Conservation (phyloP, 192 early-diverging fungal genomes). For the Podochytrium sp. region DNA sequence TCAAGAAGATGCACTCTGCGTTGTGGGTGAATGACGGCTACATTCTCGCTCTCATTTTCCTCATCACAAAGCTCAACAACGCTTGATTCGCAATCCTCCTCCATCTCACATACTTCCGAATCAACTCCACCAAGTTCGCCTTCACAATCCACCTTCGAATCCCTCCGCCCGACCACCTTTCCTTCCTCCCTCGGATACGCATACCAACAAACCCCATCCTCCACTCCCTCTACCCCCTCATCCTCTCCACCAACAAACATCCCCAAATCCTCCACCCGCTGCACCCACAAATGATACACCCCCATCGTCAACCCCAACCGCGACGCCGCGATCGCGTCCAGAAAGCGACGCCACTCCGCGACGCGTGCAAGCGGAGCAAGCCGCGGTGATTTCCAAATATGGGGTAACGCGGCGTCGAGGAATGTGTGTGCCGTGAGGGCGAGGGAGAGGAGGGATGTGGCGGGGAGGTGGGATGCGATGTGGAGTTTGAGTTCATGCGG, state of each 20-base stretch:
- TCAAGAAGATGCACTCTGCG: too few relatives aligned
- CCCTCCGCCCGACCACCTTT: too few relatives aligned
- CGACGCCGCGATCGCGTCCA: conserved; percentile 26
- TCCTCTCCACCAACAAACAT: conserved; percentile 39
- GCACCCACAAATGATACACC: conserved; percentile 17
- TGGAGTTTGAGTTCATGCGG: conserved; percentile 14
- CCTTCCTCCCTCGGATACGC: neutral
- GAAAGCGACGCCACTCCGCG: conserved; percentile 15
- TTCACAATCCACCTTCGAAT: conserved; percentile 14
- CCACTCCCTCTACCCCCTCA: neutral
- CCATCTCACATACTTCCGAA: too few relatives aligned
- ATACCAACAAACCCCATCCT: conserved; percentile 1
- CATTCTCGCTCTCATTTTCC: too few relatives aligned
- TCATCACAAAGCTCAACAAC: too few relatives aligned
- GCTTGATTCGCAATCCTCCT: too few relatives aligned
- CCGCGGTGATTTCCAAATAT: conserved; percentile 11
- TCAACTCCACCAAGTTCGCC: too few relatives aligned
- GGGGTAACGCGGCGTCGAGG: neutral
- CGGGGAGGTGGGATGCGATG: neutral
- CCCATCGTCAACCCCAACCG: neutral
- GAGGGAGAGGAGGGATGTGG: neutral
- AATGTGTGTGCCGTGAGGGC: neutral
- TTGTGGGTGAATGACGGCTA: too few relatives aligned
- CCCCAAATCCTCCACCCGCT: conserved; percentile 36
- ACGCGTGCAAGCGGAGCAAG: neutral